These are phyloP conservation scores for Sporodiniella umbellata DNA, from an alignment of 371 early-diverging fungal species.

Conservation along the genomic window DNA sequence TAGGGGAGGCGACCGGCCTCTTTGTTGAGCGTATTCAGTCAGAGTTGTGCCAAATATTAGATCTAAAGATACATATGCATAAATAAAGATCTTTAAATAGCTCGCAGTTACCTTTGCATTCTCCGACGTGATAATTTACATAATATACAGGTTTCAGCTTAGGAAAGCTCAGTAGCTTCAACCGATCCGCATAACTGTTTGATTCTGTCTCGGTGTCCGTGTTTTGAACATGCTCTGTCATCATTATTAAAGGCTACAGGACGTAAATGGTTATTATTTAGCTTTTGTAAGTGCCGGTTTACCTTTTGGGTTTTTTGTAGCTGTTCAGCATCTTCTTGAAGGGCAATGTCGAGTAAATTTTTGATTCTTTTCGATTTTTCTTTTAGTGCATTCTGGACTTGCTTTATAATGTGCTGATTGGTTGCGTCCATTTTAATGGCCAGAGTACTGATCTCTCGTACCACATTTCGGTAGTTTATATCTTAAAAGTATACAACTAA, in stretches of 20 bases:
- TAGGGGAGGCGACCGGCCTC: conserved; percentile 50
- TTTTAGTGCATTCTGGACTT: conserved; percentile 12
- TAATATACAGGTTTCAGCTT: conserved; percentile 20
- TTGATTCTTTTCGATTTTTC: conserved; percentile 16
- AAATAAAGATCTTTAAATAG: not conserved
- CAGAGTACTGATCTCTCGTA: conserved; percentile 21
- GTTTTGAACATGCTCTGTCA: conserved; percentile 2
- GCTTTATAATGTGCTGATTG: conserved; percentile 19
- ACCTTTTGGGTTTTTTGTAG: conserved; percentile 11
- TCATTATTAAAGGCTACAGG: not conserved
- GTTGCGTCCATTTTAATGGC: conserved; percentile 19
- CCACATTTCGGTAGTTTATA: conserved; percentile 24
- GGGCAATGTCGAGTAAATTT: conserved; percentile 4
- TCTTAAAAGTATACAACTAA: conserved; percentile 2
- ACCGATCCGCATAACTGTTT: conserved; percentile 1
- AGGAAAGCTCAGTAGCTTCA: conserved; percentile 1
- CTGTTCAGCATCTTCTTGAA: conserved; percentile 10
- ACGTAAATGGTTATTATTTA: not conserved
- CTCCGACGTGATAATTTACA: conserved; percentile 25
- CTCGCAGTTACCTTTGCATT: conserved; percentile 24
- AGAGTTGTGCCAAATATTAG: conserved; percentile 62
- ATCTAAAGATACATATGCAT: conserved; percentile 26
- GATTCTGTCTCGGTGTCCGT: conserved; percentile 11
- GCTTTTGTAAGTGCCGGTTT: not conserved
- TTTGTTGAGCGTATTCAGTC: conserved; percentile 44